Evolutionary conservation across 129 eudicot species (phyloP), one percentile per base, ranked within the genome.

Genomic region (Sambucus nigra): DNA sequence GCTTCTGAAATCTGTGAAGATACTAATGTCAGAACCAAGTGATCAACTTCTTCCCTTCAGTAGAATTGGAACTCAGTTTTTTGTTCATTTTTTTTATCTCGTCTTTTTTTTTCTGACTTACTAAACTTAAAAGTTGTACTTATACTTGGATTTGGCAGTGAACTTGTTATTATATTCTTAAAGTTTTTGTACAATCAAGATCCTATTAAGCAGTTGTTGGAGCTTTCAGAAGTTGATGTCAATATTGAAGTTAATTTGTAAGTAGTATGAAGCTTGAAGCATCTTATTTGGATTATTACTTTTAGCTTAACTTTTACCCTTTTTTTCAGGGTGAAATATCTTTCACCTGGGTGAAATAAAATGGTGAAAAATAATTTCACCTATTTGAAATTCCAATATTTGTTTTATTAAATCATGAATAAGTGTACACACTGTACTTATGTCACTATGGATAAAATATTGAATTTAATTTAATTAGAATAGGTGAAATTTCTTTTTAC

Each of bases 141-240:
- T 42, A 32, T 50, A 38, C 28, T 49, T 38, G 45, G 38, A 47
- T 75, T 58, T 76, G 64, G 69, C 91, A 92, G 99, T 73, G 99
- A 92, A 71, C 83, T 86, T 52, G 96, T 92, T 60, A 70, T 86
- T 57, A 64, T 80, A 42, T 86, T 92, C 76, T 66, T 92, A 76
- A 86, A 80, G 73, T 92, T 79, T 70, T 67, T 92, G 32, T 92
- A 92, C 67, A 87, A 92, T 74, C 93, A 83, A 75, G 99, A 92
- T 76, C 99, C 99, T 7, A 69, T 86, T 5, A 75, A 44, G 60
- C 75, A 75, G 72, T 67, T 92, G 70, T 85, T 92, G 62, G 91
- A 82, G 42, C 69, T 62, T 18, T 52, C 87, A 20, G 81, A 74
- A 61, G 60, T 25, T 53, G 84, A 79, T 63, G 64, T 69, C n/a